Evolutionary conservation across 164 flowering plant genomes (phyloP), one percentile per base, ranked within the genome.

Genomic region (Paratinospora sagittata): DNA sequence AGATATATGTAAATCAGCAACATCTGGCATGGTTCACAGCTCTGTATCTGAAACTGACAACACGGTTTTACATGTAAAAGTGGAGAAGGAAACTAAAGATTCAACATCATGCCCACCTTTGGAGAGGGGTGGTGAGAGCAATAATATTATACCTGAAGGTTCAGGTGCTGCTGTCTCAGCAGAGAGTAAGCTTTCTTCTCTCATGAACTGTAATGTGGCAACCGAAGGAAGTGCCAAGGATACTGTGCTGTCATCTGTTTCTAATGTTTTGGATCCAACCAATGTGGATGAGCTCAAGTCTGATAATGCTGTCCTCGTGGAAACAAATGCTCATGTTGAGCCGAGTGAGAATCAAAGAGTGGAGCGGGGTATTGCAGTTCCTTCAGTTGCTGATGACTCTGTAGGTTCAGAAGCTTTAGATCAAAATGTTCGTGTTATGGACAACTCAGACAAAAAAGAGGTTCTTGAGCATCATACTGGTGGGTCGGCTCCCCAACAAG

Each of bases 261-360:
- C 79, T 47, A 65, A 61, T 19, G 71, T 71, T 57, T n/a, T 67
- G 30, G 77, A 74, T 57, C n/a, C 76, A 2, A 75, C 65, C 27
- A 71, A 64, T 58, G 58, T 10, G 23, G 75, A 69, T 74, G 80
- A 52, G 30, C 27, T 63, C 23, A 84, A 78, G 74, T 64, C 41
- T 61, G 88, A 77, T 43, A 82, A 70, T 69, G 39, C 52, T 75
- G 75, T 68, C 70, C 81, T 66, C 24, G 69, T 73, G 49, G 83
- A 74, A 16, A 68, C 39, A 2, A 62, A 21, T 24, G 55, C 21
- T 68, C 60, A 70, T 47, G n/a, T 8, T 21, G 78, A 37, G 45
- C 73, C 71, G 65, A 45, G 39, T 68, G 82, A 73, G 27, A 73
- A 69, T 37, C 74, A 73, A 24, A 81, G 67, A 34, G 7, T 52